Conservation (phyloP, 805 yeast genomes). For the Millerago galiae region DNA sequence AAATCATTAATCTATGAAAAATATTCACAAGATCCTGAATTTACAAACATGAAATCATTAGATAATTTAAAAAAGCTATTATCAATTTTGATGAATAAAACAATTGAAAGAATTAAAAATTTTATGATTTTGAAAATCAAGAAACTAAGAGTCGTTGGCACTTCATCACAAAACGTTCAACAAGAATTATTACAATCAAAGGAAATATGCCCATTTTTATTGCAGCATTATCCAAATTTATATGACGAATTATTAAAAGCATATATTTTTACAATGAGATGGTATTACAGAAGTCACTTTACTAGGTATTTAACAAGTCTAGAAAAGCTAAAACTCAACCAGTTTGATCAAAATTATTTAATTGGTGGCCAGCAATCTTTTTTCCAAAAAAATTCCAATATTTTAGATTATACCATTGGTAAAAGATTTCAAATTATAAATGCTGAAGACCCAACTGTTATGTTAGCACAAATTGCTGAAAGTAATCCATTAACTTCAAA, state of each 20-base stretch:
- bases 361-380: slow-evolving; percentile 36
- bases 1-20: slow-evolving; percentile 48
- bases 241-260: slow-evolving; percentile 74
- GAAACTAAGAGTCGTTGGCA: slow-evolving; percentile 50
- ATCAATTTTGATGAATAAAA: slow-evolving; percentile 49
- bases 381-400: slow-evolving; percentile 9
- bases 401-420: slow-evolving; percentile 27
- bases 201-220: slow-evolving; percentile 54
- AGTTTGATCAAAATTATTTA: slow-evolving; percentile 49
- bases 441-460: slow-evolving; percentile 52
- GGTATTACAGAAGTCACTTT: slow-evolving; percentile 85
- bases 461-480: slow-evolving; percentile 83
- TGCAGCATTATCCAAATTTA: slow-evolving; percentile 47
- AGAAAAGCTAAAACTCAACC: slow-evolving; percentile 51
- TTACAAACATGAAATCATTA: slow-evolving; percentile 15
- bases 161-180: slow-evolving; percentile 74
- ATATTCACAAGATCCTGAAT: slow-evolving; percentile 23
- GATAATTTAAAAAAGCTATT: slow-evolving; percentile 28
- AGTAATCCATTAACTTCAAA: slow-evolving; percentile 57
- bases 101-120: slow-evolving; percentile 72
- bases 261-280: slow-evolving; percentile 79
- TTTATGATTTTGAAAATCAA: slow-evolving; percentile 61
- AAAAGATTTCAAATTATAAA: slow-evolving; percentile 54
- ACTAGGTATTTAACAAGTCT: slow-evolving; percentile 69
- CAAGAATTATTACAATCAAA: slow-evolving; percentile 53